Conservation (phyloP, 306 rosid species). For the Alnus glutinosa region DNA sequence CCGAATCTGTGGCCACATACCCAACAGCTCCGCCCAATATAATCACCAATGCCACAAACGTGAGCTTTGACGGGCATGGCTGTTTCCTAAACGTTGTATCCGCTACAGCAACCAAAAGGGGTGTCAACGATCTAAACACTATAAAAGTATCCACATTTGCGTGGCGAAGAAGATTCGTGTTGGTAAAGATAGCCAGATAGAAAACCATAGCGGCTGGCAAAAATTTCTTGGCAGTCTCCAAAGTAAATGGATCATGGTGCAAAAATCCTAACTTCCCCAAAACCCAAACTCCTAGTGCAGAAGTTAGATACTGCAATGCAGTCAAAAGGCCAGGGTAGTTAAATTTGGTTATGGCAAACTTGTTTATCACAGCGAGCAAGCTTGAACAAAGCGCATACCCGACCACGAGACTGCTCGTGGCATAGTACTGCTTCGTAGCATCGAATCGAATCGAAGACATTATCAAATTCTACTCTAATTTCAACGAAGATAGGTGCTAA, state of each 20-base stretch:
- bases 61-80: constrained; percentile 73
- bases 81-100: constrained; percentile 76
- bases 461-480: constrained; percentile 5
- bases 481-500: constrained; percentile 10
- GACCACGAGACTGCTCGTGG: constrained; percentile 70
- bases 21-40: constrained; percentile 91
- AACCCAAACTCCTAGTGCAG: constrained; percentile 77
- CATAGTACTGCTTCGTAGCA: constrained; percentile 51
- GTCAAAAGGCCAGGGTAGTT: constrained; percentile 92
- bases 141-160: constrained; percentile 95
- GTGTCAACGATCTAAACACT: constrained; percentile 87
- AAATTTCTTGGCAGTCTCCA: constrained; percentile 76
- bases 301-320: constrained; percentile 83
- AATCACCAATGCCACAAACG: constrained; percentile 65
- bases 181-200: constrained; percentile 91
- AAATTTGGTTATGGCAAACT: constrained; percentile 87
- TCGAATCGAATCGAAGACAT: constrained; percentile 63
- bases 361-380: constrained; percentile 89
- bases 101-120: constrained; percentile 90
- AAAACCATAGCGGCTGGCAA: constrained; percentile 91
- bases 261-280: constrained; percentile 75
- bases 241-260: constrained; percentile 74
- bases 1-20: constrained; percentile 88
- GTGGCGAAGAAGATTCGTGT: constrained; percentile 93
- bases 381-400: constrained; percentile 95